These are phyloP conservation scores for Selaginella tamariscina DNA, from an alignment of 75 land plant genomes.

Conservation along the genomic window DNA sequence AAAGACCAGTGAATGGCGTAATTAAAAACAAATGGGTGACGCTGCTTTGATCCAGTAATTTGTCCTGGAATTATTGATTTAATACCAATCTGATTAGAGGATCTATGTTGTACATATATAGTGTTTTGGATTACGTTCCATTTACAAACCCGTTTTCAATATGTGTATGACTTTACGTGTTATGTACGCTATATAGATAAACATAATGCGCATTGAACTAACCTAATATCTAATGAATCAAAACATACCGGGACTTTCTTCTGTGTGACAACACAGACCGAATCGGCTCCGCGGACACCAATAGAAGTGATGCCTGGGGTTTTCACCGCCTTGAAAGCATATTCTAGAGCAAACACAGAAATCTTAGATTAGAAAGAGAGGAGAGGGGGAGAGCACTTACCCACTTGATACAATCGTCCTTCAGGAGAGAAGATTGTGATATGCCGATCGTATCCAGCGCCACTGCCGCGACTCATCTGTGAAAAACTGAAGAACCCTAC, in stretches of 20 bases:
- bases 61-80: constrained; percentile 43
- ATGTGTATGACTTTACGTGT: too few species aligned
- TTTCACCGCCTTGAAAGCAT: constrained; percentile 96
- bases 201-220: not conserved
- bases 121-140: too few species aligned
- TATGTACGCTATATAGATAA: not conserved
- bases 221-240: too few species aligned
- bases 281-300: constrained; percentile 87
- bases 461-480: constrained; percentile 74
- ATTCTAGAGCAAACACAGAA: constrained; percentile 33
- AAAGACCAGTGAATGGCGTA: constrained; percentile 67
- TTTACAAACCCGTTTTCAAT: too few species aligned
- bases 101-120: too few species aligned
- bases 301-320: constrained; percentile 80
- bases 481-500: too few species aligned
- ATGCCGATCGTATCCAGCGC: constrained; percentile 78
- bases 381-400: constrained; percentile 20
- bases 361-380: too few species aligned
- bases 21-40: constrained; percentile 81
- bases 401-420: constrained; percentile 77
- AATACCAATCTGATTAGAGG: too few species aligned
- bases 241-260: constrained; percentile 88
- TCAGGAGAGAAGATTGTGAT: constrained; percentile 81
- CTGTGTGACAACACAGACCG: constrained; percentile 91
- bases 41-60: constrained; percentile 87